Conservation (phyloP, 2,329 filamentous ascomycete genomes). For the Colletotrichum sp. region DNA sequence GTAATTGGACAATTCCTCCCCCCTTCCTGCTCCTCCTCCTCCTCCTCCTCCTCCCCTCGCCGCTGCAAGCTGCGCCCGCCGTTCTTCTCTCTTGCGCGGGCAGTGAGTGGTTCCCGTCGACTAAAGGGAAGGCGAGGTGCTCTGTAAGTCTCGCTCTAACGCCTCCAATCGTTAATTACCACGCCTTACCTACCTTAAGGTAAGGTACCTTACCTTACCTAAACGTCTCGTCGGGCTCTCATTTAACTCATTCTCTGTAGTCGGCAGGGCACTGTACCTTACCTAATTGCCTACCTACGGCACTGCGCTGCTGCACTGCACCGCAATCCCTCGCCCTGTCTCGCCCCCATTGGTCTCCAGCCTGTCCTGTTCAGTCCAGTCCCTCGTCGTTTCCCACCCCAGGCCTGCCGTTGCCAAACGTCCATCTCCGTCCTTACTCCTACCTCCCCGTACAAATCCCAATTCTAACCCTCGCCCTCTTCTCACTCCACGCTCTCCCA, state of each 20-base stretch:
- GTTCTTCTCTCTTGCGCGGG: neutral
- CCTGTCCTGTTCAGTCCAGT: neutral
- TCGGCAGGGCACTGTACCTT: neutral
- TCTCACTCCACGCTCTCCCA: neutral
- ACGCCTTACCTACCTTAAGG: neutral
- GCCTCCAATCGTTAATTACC: neutral
- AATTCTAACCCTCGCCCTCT: slow-evolving; percentile 9
- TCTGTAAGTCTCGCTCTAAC: neutral
- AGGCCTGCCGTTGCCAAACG: neutral
- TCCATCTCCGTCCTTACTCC: neutral
- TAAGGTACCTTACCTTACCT: too few species aligned
- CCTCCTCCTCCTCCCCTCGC: neutral
- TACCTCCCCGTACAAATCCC: slow-evolving; percentile 14
- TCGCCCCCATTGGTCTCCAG: neutral
- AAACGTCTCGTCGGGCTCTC: neutral
- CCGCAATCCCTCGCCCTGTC: neutral
- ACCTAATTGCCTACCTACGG: neutral
- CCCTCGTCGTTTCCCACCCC: neutral
- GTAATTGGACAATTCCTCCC: slow-evolving; percentile 1
- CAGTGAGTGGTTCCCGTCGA: neutral
- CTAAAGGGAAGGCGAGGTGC: neutral
- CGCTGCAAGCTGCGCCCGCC: slow-evolving; percentile 6
- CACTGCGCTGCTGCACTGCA: neutral
- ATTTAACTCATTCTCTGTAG: neutral
- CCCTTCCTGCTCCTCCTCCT: neutral